Percentiles rank a stretch among this genome's conserved stretches.
These are phyloP conservation scores for Tolypocladium tropicale DNA, from an alignment of 2,329 filamentous ascomycete species.

Conservation along the genomic window DNA sequence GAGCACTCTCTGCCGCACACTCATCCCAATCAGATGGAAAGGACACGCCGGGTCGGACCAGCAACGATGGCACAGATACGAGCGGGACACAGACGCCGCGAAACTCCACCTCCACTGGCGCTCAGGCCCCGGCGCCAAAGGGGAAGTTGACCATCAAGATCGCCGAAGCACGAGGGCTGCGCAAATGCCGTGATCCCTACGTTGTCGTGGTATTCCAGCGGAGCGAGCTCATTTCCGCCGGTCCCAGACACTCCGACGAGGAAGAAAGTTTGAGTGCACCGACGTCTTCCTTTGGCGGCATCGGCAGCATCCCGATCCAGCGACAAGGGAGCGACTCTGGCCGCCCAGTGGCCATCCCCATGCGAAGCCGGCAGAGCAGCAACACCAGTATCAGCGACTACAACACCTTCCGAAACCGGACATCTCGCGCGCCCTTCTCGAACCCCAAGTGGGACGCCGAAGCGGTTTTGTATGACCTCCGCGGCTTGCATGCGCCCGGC, in stretches of 20 bases:
- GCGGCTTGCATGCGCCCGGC: neutral
- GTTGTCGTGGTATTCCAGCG: slow-evolving; percentile 95
- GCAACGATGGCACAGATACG: slow-evolving; percentile 31
- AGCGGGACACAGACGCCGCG: slow-evolving; percentile 44
- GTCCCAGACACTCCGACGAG: slow-evolving; percentile 56
- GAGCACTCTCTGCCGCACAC: slow-evolving; percentile 63
- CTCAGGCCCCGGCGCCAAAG: slow-evolving; percentile 61
- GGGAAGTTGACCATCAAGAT: slow-evolving; percentile 89
- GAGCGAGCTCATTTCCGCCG: slow-evolving; percentile 89
- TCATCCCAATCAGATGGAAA: slow-evolving; percentile 38
- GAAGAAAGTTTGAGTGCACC: slow-evolving; percentile 38
- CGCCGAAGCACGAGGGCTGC: slow-evolving; percentile 70
- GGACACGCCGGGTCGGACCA: slow-evolving; percentile 25
- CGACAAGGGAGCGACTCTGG: slow-evolving; percentile 73
- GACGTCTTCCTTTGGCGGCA: slow-evolving; percentile 42
- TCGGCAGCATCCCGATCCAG: slow-evolving; percentile 50
- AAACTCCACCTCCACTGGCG: slow-evolving; percentile 30
- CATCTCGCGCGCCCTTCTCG: slow-evolving; percentile 49
- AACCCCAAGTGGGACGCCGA: slow-evolving; percentile 94
- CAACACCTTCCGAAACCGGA: slow-evolving; percentile 48
- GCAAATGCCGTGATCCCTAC: slow-evolving; percentile 80
- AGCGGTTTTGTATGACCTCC: slow-evolving; percentile 71
- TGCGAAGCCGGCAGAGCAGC: slow-evolving; percentile 94
- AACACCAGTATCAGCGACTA: slow-evolving; percentile 74
- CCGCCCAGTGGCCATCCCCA: slow-evolving; percentile 85